Evolutionary conservation across 108 stramenopile genomes (phyloP).

Genomic region (Fistulifera pelliculosa): DNA sequence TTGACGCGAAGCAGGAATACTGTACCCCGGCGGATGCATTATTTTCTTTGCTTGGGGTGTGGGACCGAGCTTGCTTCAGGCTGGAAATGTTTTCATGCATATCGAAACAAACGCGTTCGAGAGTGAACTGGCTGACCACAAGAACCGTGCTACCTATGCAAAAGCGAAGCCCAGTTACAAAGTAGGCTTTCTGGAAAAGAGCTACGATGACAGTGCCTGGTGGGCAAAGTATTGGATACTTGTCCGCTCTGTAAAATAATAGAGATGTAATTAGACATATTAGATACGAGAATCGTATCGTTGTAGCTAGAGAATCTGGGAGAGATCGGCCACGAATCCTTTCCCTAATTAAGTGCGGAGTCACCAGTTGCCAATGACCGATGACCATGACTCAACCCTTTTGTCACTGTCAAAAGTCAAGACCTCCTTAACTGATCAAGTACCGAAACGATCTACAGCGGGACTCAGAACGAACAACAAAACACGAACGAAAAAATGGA

Average conservation of each 20-base stretch:
- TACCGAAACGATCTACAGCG: no score
- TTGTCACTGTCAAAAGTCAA: no score
- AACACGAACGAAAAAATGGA: no score
- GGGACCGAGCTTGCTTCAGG: conserved; percentile 51
- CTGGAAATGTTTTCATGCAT: conserved; percentile 58
- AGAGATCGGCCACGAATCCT: no score
- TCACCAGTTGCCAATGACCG: no score
- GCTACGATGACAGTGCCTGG: conserved; percentile 66
- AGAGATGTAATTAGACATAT: no score
- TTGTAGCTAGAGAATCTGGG: no score
- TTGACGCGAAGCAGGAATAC: conserved; percentile 44
- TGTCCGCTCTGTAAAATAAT: conserved; percentile 35
- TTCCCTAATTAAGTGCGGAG: no score
- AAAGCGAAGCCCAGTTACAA: conserved; percentile 47
- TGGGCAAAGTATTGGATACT: conserved; percentile 86
- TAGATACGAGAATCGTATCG: no score
- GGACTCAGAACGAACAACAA: no score
- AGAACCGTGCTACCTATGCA: conserved; percentile 32
- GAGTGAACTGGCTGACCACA: conserved; percentile 42
- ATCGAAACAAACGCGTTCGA: conserved; percentile 74
- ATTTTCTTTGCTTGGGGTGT: conserved; percentile 73
- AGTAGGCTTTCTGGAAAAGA: conserved; percentile 69
- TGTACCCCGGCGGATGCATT: conserved; percentile 64
- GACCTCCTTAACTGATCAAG: no score
- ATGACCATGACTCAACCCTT: no score